phyloP scores from a whole-genome alignment of 2,329 filamentous ascomycete genomes.

The Aspergillus brasiliensis region DNA sequence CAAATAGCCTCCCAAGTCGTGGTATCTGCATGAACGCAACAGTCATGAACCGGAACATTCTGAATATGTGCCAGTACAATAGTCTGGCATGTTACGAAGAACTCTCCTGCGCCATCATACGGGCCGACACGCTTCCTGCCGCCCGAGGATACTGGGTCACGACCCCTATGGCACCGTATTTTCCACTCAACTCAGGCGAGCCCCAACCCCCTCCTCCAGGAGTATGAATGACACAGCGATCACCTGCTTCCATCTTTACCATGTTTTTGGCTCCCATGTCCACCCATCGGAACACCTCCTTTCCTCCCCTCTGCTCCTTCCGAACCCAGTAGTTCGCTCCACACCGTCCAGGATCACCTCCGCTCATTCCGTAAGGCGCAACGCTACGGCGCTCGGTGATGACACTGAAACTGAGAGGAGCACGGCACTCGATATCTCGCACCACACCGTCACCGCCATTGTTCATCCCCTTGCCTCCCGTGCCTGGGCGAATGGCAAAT shows the following conservation, averaged over 20 bases:
- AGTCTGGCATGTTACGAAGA: not conserved
- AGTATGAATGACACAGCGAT: slow-evolving; percentile 26
- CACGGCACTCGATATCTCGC: slow-evolving; percentile 77
- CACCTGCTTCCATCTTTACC: slow-evolving; percentile 24
- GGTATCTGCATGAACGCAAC: too few relatives aligned
- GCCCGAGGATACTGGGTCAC: not conserved
- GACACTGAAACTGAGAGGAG: slow-evolving; percentile 33
- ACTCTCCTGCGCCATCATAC: slow-evolving; percentile 1
- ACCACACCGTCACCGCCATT: slow-evolving; percentile 74
- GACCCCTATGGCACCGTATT: not conserved
- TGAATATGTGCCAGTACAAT: too few relatives aligned
- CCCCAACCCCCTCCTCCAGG: slow-evolving; percentile 30
- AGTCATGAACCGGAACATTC: too few relatives aligned
- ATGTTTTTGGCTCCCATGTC: slow-evolving; percentile 29
- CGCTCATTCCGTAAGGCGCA: slow-evolving; percentile 29
- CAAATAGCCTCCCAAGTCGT: too few relatives aligned
- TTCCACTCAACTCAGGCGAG: not conserved
- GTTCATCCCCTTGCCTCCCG: slow-evolving; percentile 66
- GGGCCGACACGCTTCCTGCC: not conserved
- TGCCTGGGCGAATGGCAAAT: slow-evolving; percentile 65
- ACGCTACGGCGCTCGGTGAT: slow-evolving; percentile 26
- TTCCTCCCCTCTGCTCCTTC: slow-evolving; percentile 8
- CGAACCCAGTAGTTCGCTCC: slow-evolving; percentile 63
- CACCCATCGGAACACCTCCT: slow-evolving; percentile 15
- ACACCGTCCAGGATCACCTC: slow-evolving; percentile 44